These are phyloP conservation scores for Daldinia sp. DNA, from an alignment of 2,329 filamentous ascomycete genomes.

Conservation along the genomic window DNA sequence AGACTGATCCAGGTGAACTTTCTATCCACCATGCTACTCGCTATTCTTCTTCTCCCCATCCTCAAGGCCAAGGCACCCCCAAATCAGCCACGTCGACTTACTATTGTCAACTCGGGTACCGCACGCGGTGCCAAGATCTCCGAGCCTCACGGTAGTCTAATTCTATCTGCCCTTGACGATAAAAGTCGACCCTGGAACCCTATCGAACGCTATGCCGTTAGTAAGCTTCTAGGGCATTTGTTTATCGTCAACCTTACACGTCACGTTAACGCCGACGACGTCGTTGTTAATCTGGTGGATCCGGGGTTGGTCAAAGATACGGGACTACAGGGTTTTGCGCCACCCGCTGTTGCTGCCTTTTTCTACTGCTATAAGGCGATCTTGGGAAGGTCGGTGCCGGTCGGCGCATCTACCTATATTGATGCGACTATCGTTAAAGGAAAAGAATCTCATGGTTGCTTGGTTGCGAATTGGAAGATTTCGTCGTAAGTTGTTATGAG, in stretches of 20 bases:
- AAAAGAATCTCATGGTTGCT: background rate
- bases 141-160: background rate
- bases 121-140: background rate
- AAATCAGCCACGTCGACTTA: background rate
- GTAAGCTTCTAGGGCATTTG: background rate
- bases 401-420: background rate
- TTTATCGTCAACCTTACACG: background rate
- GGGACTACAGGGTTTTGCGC: background rate
- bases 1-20: background rate
- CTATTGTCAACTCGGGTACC: background rate
- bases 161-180: background rate
- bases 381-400: background rate
- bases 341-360: background rate
- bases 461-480: background rate
- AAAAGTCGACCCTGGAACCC: background rate
- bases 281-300: background rate
- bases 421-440: background rate
- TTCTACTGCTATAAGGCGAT: background rate
- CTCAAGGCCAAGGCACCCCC: background rate
- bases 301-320: background rate
- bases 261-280: background rate
- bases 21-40: background rate
- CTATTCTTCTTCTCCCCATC: background rate
- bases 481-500: conserved; percentile 3
- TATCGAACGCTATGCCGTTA: background rate